Percentiles rank a stretch among this genome's conserved stretches.
Evolutionary conservation across 129 eudicot species (phyloP).

Genomic region (Solidago caesia): DNA sequence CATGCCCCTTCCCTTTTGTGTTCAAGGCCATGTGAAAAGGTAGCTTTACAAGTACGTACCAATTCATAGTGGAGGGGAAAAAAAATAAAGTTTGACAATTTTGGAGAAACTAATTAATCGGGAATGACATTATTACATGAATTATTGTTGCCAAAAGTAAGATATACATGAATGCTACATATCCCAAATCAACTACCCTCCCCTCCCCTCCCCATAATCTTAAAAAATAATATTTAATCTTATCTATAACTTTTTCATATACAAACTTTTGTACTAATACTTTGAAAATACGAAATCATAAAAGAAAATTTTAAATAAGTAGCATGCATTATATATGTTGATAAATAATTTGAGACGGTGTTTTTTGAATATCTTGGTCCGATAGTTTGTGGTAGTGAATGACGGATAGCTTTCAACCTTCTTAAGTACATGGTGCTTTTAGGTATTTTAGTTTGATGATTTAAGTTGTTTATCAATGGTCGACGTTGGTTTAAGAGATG

Average conservation of each 20-base stretch:
- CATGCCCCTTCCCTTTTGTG: slow-evolving; percentile 26
- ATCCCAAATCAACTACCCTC: slow-evolving; percentile 21
- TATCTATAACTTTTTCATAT: neutral
- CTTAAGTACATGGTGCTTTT: neutral
- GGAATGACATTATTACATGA: slow-evolving; percentile 34
- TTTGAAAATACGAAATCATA: neutral
- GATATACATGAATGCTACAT: slow-evolving; percentile 27
- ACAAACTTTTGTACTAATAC: neutral
- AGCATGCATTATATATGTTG: no score
- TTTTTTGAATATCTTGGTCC: no score
- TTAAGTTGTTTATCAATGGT: no score
- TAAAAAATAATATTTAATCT: slow-evolving; percentile 5
- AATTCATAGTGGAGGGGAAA: slow-evolving; percentile 35
- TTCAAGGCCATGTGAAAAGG: slow-evolving; percentile 33
- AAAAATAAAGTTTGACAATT: neutral
- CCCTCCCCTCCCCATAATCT: slow-evolving; percentile 9
- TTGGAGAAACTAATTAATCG: slow-evolving; percentile 32
- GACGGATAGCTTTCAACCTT: no score
- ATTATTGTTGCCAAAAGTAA: slow-evolving; percentile 44
- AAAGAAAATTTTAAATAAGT: neutral
- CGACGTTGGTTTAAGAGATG: neutral
- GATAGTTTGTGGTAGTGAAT: no score
- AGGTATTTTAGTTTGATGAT: neutral
- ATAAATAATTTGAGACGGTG: no score
- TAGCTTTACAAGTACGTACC: slow-evolving; percentile 44